Evolutionary conservation across 805 yeast genomes (phyloP).

Genomic region (Starmerella lactis-condensi): DNA sequence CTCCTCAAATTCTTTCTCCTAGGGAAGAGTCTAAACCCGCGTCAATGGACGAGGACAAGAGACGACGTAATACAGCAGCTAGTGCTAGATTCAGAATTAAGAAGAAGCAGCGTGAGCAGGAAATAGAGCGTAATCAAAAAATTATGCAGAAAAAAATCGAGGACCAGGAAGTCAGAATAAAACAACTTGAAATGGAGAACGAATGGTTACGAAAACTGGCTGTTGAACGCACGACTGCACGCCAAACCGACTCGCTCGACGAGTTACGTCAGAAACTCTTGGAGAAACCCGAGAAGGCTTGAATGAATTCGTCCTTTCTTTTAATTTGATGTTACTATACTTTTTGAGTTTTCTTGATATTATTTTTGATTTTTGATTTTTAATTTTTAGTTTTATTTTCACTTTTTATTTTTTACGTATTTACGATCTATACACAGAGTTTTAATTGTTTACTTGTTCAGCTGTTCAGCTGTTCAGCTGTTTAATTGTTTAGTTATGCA

Average conservation of each 20-base stretch:
- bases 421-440: too few relatives aligned
- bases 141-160: constrained; percentile 53
- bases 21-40: neutral
- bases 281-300: constrained; percentile 1
- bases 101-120: constrained; percentile 82
- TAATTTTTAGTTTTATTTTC: neutral
- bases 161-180: constrained; percentile 51
- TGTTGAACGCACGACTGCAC: constrained; percentile 42
- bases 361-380: neutral
- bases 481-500: too few relatives aligned
- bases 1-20: too few relatives aligned
- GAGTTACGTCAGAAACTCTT: constrained; percentile 11
- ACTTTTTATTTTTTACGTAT: too few relatives aligned
- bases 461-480: too few relatives aligned
- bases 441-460: too few relatives aligned
- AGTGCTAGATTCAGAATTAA: constrained; percentile 82
- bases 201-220: constrained; percentile 65
- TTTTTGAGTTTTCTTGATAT: neutral
- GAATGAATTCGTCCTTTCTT: too few relatives aligned
- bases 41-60: constrained; percentile 41
- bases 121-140: constrained; percentile 59
- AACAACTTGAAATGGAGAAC: constrained; percentile 86
- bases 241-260: constrained; percentile 19
- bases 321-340: constrained; percentile 1
- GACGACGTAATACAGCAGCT: constrained; percentile 82